Base-by-base conservation (phyloP, 177 flowering plant genomes). In the Vitis hybrid region DNA sequence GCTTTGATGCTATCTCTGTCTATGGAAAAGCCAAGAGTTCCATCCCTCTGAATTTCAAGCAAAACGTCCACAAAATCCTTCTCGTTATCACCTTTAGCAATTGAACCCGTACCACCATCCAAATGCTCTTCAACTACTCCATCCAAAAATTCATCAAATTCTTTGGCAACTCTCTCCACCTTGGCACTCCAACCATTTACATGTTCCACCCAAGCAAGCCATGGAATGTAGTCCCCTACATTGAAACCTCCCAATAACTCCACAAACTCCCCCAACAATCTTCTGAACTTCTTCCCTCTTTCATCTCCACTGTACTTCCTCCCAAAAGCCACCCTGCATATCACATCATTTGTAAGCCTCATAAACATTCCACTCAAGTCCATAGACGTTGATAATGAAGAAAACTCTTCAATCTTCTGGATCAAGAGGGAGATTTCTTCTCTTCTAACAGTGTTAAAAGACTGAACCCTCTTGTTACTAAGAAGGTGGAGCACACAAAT, bases 1-100 rank as follows among this genome's bases (percentile, higher is more conserved):
- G 80, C 89, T 74, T 85, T 85, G 67, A 84, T 74, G 74, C 57
- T 64, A 8, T 79, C 85, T 60, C 56, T 77, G 0, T 64, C 70
- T 2, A 84, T 19, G 1, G 76, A 56, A 49, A 78, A 3, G 5
- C 78, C 77, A 54, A 30, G 3, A 0, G 63, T 17, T 54, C 14
- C 19, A 11, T 77, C 74, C 40, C 59, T 60, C 46, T 74, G 77
- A 73, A 70, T 65, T 11, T 65, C 46, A 35, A 35, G 7, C 46
- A 35, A 5, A 35, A 35, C 46, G 46, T 35, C 46, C 46, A 35
- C 46, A 59, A 82, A 79, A 71, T 80, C 70, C 13, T 68, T 63
- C 24, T 13, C 35, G 1, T 64, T 46, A 3, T 56, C 56, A 14
- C 51, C 54, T 1, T 49, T 52, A 49, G 6, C 59, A 15, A 3